These are phyloP conservation scores for Triticum timopheevii DNA, from an alignment of 176 grass and related monocot species.

Conservation along the genomic window DNA sequence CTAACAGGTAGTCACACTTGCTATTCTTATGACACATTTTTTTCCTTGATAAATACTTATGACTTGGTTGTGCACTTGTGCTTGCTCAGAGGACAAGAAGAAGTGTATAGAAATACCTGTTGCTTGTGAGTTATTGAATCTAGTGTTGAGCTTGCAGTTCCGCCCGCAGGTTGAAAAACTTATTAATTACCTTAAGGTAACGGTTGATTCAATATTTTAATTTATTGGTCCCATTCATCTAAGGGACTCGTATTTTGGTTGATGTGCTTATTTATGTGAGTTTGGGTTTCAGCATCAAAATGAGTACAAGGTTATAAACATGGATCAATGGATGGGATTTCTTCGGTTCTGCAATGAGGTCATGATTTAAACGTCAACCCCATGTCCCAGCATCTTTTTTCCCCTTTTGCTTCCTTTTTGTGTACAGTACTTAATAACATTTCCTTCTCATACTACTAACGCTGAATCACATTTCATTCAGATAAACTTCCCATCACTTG, in stretches of 20 bases:
- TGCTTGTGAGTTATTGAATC: conserved; percentile 84
- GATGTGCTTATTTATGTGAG: conserved; percentile 10
- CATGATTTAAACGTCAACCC: conserved; percentile 7
- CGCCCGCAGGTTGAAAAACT: conserved; percentile 77
- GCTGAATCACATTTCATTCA: conserved; percentile 36
- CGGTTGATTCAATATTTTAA: neutral
- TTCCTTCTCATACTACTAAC: conserved; percentile 22
- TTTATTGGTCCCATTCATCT: conserved; percentile 15
- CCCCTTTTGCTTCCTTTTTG: neutral
- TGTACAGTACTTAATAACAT: neutral
- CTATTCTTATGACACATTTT: neutral
- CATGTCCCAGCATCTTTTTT: conserved; percentile 12
- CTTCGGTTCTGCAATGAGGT: conserved; percentile 98
- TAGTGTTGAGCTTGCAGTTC: conserved; percentile 84
- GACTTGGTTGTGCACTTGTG: conserved; percentile 17
- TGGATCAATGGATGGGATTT: conserved; percentile 99
- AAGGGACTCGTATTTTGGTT: neutral
- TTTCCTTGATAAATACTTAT: conserved; percentile 28
- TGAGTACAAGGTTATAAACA: conserved; percentile 99
- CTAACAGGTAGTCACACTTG: conserved; percentile 73
- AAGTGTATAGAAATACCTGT: conserved; percentile 95
- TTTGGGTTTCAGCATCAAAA: conserved; percentile 63
- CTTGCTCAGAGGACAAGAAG: conserved; percentile 87
- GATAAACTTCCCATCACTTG: conserved; percentile 97
- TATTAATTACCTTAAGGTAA: conserved; percentile 86